These are phyloP conservation scores for Thielaviopsis euricoi DNA, from an alignment of 2,329 filamentous ascomycete genomes.

Conservation along the genomic window DNA sequence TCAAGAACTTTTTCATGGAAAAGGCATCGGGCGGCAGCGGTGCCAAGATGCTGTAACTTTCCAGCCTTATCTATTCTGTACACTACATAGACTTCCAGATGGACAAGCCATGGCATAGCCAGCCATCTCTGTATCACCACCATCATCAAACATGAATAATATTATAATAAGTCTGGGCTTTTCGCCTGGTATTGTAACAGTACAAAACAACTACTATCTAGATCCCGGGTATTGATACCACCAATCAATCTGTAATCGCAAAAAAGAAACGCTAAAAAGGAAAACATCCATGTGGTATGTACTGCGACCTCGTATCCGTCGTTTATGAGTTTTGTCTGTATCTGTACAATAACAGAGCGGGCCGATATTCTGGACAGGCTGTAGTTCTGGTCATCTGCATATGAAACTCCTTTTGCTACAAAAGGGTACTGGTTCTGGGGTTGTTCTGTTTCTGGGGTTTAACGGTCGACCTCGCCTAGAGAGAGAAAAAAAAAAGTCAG, in stretches of 20 bases:
- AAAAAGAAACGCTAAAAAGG: constrained; percentile 7
- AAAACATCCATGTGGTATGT: constrained; percentile 15
- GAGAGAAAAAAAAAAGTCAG: too few relatives aligned
- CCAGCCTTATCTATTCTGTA: not conserved
- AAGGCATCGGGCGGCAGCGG: constrained; percentile 44
- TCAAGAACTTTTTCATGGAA: constrained; percentile 81
- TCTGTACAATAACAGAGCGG: constrained; percentile 16
- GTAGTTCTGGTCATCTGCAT: constrained; percentile 8
- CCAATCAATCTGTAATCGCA: not conserved
- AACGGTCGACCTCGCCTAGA: constrained; percentile 48
- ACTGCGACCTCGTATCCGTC: constrained; percentile 15
- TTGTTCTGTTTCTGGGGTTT: constrained; percentile 16
- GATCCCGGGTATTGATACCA: not conserved
- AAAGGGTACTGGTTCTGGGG: constrained; percentile 9
- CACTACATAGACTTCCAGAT: not conserved
- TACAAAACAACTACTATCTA: not conserved
- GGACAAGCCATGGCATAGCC: too few relatives aligned
- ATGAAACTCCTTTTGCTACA: constrained; percentile 11
- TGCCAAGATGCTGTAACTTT: constrained; percentile 26
- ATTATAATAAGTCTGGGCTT: not conserved
- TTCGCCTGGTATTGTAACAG: not conserved
- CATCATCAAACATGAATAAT: too few relatives aligned
- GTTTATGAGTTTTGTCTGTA: not conserved
- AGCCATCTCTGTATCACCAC: too few relatives aligned
- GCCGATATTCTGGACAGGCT: constrained; percentile 1